These are phyloP conservation scores for Adiantum capillusveneris DNA, from an alignment of 75 land plant genomes.

Conservation along the genomic window DNA sequence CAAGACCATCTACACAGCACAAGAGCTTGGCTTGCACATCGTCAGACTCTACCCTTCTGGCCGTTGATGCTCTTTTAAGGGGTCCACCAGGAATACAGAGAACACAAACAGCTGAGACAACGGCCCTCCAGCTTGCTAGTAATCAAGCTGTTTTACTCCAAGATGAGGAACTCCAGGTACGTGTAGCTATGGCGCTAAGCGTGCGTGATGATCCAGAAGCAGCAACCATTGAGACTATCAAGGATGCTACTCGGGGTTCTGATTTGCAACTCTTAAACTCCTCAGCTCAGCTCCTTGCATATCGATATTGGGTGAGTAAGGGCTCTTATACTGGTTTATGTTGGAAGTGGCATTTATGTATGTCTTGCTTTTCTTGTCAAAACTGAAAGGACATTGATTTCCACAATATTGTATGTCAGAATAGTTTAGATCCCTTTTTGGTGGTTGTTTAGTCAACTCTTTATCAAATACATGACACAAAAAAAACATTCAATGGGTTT, in stretches of 20 bases:
- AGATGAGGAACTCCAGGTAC: slow-evolving; percentile 70
- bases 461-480: no score
- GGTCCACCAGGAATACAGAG: neutral
- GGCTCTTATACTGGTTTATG: neutral
- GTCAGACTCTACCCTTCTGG: neutral
- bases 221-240: slow-evolving; percentile 65
- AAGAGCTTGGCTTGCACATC: neutral
- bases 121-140: neutral
- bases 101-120: neutral
- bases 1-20: no score
- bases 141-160: neutral
- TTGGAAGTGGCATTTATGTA: no score
- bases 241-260: slow-evolving; percentile 75
- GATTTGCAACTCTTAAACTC: neutral
- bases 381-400: no score
- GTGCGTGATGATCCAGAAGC: slow-evolving; percentile 83
- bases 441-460: no score
- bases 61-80: neutral
- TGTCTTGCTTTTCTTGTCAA: no score
- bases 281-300: slow-evolving; percentile 8
- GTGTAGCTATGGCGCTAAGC: slow-evolving; percentile 76
- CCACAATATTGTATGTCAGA: no score
- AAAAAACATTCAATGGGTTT: no score
- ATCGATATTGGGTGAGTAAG: slow-evolving; percentile 14
- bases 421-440: no score